Evolutionary conservation across 495 filamentous ascomycete species (phyloP).

Genomic region (Aspergillus campestris): DNA sequence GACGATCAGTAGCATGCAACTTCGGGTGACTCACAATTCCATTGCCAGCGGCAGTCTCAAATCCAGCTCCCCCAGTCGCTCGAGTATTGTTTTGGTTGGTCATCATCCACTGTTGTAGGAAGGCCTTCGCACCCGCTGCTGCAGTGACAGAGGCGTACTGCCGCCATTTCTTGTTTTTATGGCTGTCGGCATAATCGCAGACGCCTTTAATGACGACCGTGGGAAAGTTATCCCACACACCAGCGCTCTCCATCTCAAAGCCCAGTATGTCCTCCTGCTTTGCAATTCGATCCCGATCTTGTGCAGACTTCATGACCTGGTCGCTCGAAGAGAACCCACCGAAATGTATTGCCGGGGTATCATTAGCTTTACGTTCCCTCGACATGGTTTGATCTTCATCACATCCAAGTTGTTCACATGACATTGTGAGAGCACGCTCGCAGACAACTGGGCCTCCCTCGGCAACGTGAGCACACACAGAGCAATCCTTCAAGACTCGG

Average conservation of each 20-base stretch:
- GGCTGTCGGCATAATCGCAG: conserved; percentile 32
- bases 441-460: too few relatives aligned
- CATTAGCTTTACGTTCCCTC: too few relatives aligned
- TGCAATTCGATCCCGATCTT: conserved; percentile 16
- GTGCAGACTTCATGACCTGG: conserved; percentile 22
- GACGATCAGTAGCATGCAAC: too few relatives aligned
- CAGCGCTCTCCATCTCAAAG: conserved; percentile 39
- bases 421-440: too few relatives aligned
- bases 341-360: conserved; percentile 8
- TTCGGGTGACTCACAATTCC: too few relatives aligned
- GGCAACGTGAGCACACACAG: too few relatives aligned
- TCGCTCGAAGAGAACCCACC: conserved; percentile 21
- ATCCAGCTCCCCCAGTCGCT: too few relatives aligned
- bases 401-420: too few relatives aligned
- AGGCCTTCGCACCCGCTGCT: conserved; percentile 15
- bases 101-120: conserved; percentile 5
- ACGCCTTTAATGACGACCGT: conserved; percentile 30
- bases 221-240: conserved; percentile 24
- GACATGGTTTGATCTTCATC: too few relatives aligned
- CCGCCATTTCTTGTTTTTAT: conserved; percentile 34
- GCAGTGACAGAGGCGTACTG: conserved; percentile 24
- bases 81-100: too few relatives aligned
- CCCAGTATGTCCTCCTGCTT: conserved; percentile 17
- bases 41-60: too few relatives aligned
- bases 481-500: too few relatives aligned